Base-by-base conservation (phyloP, 2,329 filamentous ascomycete genomes). In the Escovopsis sp. region DNA sequence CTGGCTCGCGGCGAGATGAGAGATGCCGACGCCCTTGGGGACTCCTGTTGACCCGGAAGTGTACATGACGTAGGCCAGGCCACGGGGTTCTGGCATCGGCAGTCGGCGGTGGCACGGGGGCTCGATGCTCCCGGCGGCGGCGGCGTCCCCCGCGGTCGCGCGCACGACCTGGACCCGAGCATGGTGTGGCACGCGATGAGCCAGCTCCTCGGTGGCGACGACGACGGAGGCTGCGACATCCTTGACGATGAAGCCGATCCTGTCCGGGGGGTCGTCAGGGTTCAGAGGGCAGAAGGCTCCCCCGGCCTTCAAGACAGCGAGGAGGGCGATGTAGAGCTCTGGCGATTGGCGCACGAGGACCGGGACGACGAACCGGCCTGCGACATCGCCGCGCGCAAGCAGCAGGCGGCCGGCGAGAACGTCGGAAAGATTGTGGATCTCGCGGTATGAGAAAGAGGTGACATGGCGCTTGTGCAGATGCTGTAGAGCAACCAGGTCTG, bases 11-110 rank as follows among this genome's bases (percentile, higher is more conserved):
- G 88, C 84, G 26, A 69, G 64, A 61, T 95, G 88, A 28, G 85
- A 86, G 28, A 95, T 69, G 2, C 75, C 73, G 23, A 95, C 88
- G 1, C 87, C 88, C 64, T 95, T 95, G 0, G 88, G 88, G 4
- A 79, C 77, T 11, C 88, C 88, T 1, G 87, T 94, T 5, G 85
- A 93, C 3, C 87, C 87, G 38, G 85, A 93, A 1, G 88, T 94
- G 58, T 94, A 95, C 77, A 94, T 87, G 45, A 94, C 75, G 64
- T 95, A 95, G 23, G 88, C 86, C 23, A 88, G 58, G 46, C 72
- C 63, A 1, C 63, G 53, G 1, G 61, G 53, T 1, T 35, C 40
- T n/a, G 53, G 23, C 23, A 23, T 23, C 23, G 23, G 23, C 23
- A 23, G 23, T 23, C 23, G 23, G 44, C 52, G 49, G 42, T 49